Base-by-base conservation (phyloP, 2,329 filamentous ascomycete genomes). In the Phyllosticta citriasiana region DNA sequence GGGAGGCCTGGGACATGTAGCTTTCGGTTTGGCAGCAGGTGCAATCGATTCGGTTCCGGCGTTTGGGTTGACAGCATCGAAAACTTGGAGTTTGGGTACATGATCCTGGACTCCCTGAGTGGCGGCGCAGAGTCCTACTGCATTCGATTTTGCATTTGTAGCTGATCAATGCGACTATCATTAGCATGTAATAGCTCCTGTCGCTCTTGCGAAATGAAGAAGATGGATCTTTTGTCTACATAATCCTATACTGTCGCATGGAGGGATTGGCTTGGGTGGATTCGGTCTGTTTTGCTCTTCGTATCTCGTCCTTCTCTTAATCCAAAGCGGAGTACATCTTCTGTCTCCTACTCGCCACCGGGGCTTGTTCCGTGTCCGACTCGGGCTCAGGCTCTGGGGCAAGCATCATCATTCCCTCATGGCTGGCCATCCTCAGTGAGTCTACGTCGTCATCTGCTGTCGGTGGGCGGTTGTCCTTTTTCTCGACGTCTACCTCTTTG, bases 311-410 rank as follows among this genome's bases (percentile, higher is more conserved):
- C 27, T 30, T 4, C 3, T 6, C 4, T n/a, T n/a, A 47, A 47
- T 53, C 52, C 52, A 53, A 27, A 9, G 52, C 52, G 3, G 52
- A 53, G 19, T 53, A 53, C 19, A 53, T 14, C 52, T 27, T 27
- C n/a, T 25, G 22, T n/a, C 10, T 53, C 9, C 26, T 53, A 3
- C 16, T 26, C 52, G 4, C 4, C 9, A 27, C 19, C 19, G 52
- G 52, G 7, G 26, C 52, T 12, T 53, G 9, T 16, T 61, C 55
- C 16, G 27, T 26, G 10, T 61, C 59, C 47, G 55, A 57, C 6
- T 57, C 59, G 16, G 55, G 54, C n/a, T 57, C 59, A 7, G 59
- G 27, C 50, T 61, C 59, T 2, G 59, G 59, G 9, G 55, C 59
- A 19, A 61, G 50, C 27, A 57, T 53, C 47, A 27, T 53, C 54